Base-by-base conservation (phyloP, 192 early-diverging fungal species). In the Spinellus fusiger region DNA sequence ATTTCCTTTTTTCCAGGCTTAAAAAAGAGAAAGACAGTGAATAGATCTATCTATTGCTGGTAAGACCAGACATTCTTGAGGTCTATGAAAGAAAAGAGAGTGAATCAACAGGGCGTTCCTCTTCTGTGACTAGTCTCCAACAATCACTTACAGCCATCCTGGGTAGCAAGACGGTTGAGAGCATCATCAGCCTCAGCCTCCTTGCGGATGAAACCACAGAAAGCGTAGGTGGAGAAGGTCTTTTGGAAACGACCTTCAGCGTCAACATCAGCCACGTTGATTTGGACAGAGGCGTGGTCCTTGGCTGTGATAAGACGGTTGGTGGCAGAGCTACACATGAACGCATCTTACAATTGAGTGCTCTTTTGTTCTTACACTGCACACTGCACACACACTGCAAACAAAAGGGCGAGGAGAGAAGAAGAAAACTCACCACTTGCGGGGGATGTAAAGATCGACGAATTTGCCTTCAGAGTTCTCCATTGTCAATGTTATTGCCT, bases 251-350 rank as follows among this genome's bases (percentile, higher is more conserved):
- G 81, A 63, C 94, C 94, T 51, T 80, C 81, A 56, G 84, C 91
- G 71, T 97, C 88, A 58, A 97, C 93, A 63, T 93, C 91, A 61
- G 79, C 93, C 70, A 97, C 77, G 89, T 93, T 97, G 86, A 98
- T 85, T 81, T 98, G 96, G 80, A 99, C 90, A 32, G 93, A 87
- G 54, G 95, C 89, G 84, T 99, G 96, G 82, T 99, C 96, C 88
- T 97, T 96, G 82, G 96, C 89, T 68, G 82, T 88, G 77, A 99
- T 96, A 59, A 99, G 85, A 74, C 96, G 93, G 82, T 92, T 92
- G 73, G 95, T 99, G 77, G 93, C 95, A 52, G 94, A 94, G 92
- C 91, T 89, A 48, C 33, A 49, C 27, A 22, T 50, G 15, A 27
- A 9, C 20, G 28, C 49, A 16, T 5, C 16, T 48, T 50, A 50